phyloP scores from a whole-genome alignment of 805 yeast genomes.

The Ogataea chonburiensis region DNA sequence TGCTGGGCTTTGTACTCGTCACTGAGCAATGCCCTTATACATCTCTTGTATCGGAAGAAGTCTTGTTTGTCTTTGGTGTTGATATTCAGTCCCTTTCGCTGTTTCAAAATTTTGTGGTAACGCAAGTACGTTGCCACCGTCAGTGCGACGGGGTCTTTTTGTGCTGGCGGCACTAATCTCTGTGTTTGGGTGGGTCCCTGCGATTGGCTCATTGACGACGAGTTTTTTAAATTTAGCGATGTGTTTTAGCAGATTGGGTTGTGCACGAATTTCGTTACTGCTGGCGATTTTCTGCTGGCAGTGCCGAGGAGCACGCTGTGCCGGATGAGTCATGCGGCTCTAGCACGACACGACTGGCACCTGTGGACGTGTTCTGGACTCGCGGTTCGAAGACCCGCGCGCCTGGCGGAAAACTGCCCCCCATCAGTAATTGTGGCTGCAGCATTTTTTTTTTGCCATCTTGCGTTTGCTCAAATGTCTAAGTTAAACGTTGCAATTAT shows the following conservation, averaged over 20 bases:
- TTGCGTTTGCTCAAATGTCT: too few relatives aligned
- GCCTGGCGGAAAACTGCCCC: too few relatives aligned
- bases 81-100: constrained; percentile 66
- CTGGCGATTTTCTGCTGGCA: too few relatives aligned
- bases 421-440: too few relatives aligned
- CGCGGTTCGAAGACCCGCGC: too few relatives aligned
- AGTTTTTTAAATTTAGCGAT: constrained; percentile 12
- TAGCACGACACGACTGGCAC: too few relatives aligned
- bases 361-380: too few relatives aligned
- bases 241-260: constrained; percentile 9
- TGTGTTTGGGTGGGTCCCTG: constrained; percentile 17
- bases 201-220: constrained; percentile 13
- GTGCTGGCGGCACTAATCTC: constrained; percentile 24
- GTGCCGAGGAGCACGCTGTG: too few relatives aligned
- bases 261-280: too few relatives aligned
- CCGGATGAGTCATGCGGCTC: too few relatives aligned
- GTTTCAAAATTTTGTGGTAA: constrained; percentile 64
- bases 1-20: constrained; percentile 56
- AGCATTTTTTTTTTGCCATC: too few relatives aligned
- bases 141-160: constrained; percentile 53
- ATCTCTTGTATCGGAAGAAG: constrained; percentile 85
- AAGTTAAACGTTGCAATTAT: constrained; percentile 59
- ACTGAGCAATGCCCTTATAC: constrained; percentile 71
- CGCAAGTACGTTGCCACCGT: constrained; percentile 73
- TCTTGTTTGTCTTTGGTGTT: constrained; percentile 68